Percentiles rank a stretch among this genome's conserved stretches.
These are phyloP conservation scores for Leccinum fallax DNA, from an alignment of 1,284 basidiomycete genomes.

Conservation along the genomic window DNA sequence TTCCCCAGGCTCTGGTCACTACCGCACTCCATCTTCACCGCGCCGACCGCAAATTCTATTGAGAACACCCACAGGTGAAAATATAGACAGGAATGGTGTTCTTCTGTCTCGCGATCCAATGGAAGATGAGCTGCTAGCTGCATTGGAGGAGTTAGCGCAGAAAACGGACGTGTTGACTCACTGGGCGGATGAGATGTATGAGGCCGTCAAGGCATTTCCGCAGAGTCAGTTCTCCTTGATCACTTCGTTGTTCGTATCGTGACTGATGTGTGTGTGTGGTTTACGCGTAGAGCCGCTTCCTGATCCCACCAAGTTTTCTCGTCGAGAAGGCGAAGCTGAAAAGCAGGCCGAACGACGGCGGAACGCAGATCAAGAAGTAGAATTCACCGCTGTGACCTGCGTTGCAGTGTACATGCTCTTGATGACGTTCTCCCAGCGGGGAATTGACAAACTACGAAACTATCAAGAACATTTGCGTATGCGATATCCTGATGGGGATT, in stretches of 20 bases:
- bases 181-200: slow-evolving; percentile 93
- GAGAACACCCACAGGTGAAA: slow-evolving; percentile 40
- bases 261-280: slow-evolving; percentile 5
- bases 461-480: slow-evolving; percentile 77
- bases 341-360: slow-evolving; percentile 64
- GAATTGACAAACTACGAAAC: slow-evolving; percentile 75
- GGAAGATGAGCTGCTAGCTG: slow-evolving; percentile 77
- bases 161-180: slow-evolving; percentile 93
- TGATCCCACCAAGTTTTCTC: slow-evolving; percentile 69
- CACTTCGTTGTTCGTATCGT: slow-evolving; percentile 1
- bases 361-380: slow-evolving; percentile 72
- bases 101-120: slow-evolving; percentile 61
- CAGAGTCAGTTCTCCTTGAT: slow-evolving; percentile 57
- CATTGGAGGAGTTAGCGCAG: slow-evolving; percentile 88
- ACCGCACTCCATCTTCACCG: slow-evolving; percentile 50
- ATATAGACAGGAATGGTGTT: slow-evolving; percentile 27
- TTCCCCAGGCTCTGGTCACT: slow-evolving; percentile 41
- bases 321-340: slow-evolving; percentile 72
- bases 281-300: slow-evolving; percentile 62
- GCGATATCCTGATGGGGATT: slow-evolving; percentile 73
- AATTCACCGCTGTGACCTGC: slow-evolving; percentile 79
- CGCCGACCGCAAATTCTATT: slow-evolving; percentile 51
- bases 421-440: slow-evolving; percentile 91
- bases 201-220: slow-evolving; percentile 75
- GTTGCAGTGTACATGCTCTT: slow-evolving; percentile 93